Conservation (phyloP, 257 asterid species). For the Petunia secreta region DNA sequence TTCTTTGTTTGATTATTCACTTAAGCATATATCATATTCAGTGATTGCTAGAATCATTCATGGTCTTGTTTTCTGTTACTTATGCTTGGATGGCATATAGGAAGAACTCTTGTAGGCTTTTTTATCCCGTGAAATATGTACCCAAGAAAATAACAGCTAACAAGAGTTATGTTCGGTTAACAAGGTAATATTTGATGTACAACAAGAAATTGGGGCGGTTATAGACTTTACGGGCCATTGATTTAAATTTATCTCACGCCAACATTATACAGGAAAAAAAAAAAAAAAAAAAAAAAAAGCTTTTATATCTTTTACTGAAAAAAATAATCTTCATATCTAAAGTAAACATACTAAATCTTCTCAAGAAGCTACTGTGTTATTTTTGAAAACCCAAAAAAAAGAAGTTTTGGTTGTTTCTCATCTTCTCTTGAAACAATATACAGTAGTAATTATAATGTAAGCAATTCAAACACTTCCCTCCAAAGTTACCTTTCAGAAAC, state of each 20-base stretch:
- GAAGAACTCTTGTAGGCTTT: background rate
- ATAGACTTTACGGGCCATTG: too few species aligned
- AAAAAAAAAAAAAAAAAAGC: too few species aligned
- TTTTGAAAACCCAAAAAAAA: too few species aligned
- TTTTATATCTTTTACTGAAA: too few species aligned
- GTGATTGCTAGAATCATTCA: background rate
- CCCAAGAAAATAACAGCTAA: background rate
- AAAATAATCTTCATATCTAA: too few species aligned
- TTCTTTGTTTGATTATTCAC: background rate
- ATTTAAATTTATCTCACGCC: too few species aligned
- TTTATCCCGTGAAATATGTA: background rate
- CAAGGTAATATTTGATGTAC: background rate
- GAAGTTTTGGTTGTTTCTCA: too few species aligned
- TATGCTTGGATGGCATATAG: background rate
- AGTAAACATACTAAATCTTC: background rate
- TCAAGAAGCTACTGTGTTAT: background rate
- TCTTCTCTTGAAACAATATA: too few species aligned
- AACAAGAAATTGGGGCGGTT: too few species aligned
- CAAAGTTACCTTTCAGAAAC: background rate
- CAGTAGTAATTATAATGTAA: background rate
- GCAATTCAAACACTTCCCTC: background rate
- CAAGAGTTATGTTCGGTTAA: background rate
- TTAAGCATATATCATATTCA: background rate
- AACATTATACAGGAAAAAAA: too few species aligned
- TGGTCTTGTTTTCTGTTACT: background rate